Evolutionary conservation across 2,329 filamentous ascomycete genomes (phyloP).

Genomic region (Elsinoe ampelina): DNA sequence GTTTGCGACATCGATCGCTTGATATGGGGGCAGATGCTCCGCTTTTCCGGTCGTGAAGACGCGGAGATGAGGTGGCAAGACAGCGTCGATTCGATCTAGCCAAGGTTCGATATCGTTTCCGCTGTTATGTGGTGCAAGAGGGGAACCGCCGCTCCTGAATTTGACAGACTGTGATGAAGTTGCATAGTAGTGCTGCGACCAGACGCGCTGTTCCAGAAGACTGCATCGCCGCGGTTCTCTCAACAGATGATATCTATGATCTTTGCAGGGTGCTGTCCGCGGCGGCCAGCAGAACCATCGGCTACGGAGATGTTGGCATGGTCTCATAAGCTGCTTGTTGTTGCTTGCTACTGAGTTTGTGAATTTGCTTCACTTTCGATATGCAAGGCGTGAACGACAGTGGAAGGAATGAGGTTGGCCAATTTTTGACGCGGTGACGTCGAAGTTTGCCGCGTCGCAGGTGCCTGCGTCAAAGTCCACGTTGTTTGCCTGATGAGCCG

Average conservation of each 20-base stretch:
- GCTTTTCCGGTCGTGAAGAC: neutral
- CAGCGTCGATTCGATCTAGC: slow-evolving; percentile 29
- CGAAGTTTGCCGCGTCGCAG: neutral
- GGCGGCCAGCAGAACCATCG: neutral
- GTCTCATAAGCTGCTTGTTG: neutral
- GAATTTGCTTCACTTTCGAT: neutral
- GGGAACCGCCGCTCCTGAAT: neutral
- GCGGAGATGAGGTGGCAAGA: slow-evolving; percentile 29
- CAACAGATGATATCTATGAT: neutral
- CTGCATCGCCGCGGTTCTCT: too few species aligned
- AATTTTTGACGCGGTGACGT: neutral
- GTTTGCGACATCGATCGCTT: neutral
- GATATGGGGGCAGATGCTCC: neutral
- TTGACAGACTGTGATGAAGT: neutral
- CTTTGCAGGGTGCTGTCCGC: neutral
- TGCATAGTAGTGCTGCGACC: neutral
- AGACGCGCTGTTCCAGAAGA: too few species aligned
- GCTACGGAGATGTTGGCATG: neutral
- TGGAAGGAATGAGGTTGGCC: neutral
- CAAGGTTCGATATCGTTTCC: slow-evolving; percentile 19
- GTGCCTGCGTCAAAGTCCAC: neutral
- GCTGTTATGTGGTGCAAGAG: neutral
- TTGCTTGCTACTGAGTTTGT: neutral
- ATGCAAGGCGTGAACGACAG: neutral
- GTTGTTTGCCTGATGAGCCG: too few species aligned